These are phyloP conservation scores for Volvox africanus DNA, from an alignment of 139 green algal genomes.

Conservation along the genomic window DNA sequence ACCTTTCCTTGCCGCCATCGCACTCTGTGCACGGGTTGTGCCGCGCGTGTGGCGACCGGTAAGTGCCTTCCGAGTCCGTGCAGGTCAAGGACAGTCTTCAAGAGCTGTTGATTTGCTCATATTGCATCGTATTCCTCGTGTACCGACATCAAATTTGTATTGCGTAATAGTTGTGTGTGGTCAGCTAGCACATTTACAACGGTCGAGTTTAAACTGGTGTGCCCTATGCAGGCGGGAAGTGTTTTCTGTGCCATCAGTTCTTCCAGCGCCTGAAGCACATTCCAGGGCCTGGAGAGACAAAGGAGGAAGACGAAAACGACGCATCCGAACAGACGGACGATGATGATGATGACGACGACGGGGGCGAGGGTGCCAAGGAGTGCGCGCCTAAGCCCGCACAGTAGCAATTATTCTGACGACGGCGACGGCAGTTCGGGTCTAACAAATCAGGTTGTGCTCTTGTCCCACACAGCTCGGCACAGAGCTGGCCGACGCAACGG, in stretches of 20 bases:
- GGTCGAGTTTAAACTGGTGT: too few species aligned
- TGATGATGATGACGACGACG: neutral
- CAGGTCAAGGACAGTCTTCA: too few species aligned
- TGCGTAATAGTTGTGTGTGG: too few species aligned
- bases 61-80: too few species aligned
- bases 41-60: constrained; percentile 37
- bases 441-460: too few species aligned
- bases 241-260: constrained; percentile 40
- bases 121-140: too few species aligned
- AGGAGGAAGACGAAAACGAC: constrained; percentile 23
- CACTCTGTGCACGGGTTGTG: constrained; percentile 19
- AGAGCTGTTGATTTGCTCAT: too few species aligned
- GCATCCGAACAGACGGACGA: neutral
- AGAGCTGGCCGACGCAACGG: neutral
- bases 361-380: neutral
- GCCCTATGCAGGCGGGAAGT: constrained; percentile 37
- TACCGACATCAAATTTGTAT: too few species aligned
- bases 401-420: neutral
- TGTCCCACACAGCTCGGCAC: too few species aligned
- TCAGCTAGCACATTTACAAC: too few species aligned
- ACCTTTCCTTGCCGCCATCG: constrained; percentile 33
- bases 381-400: neutral
- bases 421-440: neutral
- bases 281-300: constrained; percentile 6
- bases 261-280: constrained; percentile 28